These are phyloP conservation scores for Diplogelasinospora grovesii DNA, from an alignment of 495 filamentous ascomycete species.

Conservation along the genomic window DNA sequence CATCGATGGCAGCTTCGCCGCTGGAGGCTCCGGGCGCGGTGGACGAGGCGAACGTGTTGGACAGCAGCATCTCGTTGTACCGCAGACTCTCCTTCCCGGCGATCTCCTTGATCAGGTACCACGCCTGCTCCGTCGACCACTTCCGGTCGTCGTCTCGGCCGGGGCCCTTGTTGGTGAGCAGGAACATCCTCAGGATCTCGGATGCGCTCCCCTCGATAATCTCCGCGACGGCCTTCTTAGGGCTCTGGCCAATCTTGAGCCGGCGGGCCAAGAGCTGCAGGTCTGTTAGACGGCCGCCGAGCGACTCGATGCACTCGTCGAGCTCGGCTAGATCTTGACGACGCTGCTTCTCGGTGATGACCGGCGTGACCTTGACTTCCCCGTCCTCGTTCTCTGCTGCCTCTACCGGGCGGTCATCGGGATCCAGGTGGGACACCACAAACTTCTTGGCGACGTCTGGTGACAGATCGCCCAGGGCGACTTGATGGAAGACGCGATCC, in stretches of 20 bases:
- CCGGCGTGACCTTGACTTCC: slow-evolving; percentile 5
- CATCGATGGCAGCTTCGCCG: slow-evolving; percentile 67
- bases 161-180: slow-evolving; percentile 45
- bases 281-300: slow-evolving; percentile 89
- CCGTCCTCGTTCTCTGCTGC: slow-evolving; percentile 13
- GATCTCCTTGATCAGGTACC: slow-evolving; percentile 75
- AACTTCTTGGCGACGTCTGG: slow-evolving; percentile 82
- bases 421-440: slow-evolving; percentile 73
- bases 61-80: slow-evolving; percentile 78
- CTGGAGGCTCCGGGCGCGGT: slow-evolving; percentile 30
- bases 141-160: slow-evolving; percentile 43
- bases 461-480: slow-evolving; percentile 77
- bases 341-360: slow-evolving; percentile 30
- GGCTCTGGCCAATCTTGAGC: slow-evolving; percentile 85
- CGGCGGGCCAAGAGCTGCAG: slow-evolving; percentile 86
- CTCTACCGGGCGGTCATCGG: slow-evolving; percentile 16
- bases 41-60: slow-evolving; percentile 59
- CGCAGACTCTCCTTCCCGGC: slow-evolving; percentile 53
- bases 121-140: slow-evolving; percentile 82
- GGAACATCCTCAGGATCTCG: slow-evolving; percentile 90
- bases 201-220: slow-evolving; percentile 82
- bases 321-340: slow-evolving; percentile 52
- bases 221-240: slow-evolving; percentile 73
- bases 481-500: slow-evolving; percentile 81
- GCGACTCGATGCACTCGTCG: slow-evolving; percentile 69